phyloP scores from a whole-genome alignment of 148 eudicot species.

The Hydrangea macrophylla region DNA sequence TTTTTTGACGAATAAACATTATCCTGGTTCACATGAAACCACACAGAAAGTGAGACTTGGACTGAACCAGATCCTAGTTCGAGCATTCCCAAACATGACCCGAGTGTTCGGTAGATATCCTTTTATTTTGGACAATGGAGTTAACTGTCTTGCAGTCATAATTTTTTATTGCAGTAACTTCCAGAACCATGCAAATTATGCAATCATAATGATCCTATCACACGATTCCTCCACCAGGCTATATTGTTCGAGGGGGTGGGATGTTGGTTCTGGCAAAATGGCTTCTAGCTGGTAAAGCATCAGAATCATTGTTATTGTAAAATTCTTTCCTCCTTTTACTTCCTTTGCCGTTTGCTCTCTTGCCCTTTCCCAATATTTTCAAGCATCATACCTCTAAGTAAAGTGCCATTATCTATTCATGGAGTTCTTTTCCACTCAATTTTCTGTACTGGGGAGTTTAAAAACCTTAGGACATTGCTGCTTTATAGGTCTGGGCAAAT shows the following conservation, averaged over 20 bases:
- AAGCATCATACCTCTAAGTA: background rate
- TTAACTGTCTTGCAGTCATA: background rate
- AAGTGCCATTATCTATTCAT: constrained; percentile 7
- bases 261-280: constrained; percentile 1
- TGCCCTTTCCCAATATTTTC: background rate
- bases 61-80: no score
- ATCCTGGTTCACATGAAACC: no score
- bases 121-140: no score
- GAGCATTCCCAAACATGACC: no score
- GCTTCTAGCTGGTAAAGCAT: background rate
- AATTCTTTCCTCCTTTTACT: background rate
- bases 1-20: no score
- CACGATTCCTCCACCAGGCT: background rate
- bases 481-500: no score
- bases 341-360: background rate
- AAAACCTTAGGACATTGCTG: no score
- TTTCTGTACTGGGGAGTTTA: no score
- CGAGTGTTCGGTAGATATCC: no score
- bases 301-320: constrained; percentile 6
- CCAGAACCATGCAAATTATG: background rate
- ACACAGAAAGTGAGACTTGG: no score
- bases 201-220: background rate
- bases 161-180: constrained; percentile 11
- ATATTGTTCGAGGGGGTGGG: background rate
- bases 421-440: no score